Evolutionary conservation across 768 basidiomycete genomes (phyloP).

Genomic region (Tulasnella sp.): DNA sequence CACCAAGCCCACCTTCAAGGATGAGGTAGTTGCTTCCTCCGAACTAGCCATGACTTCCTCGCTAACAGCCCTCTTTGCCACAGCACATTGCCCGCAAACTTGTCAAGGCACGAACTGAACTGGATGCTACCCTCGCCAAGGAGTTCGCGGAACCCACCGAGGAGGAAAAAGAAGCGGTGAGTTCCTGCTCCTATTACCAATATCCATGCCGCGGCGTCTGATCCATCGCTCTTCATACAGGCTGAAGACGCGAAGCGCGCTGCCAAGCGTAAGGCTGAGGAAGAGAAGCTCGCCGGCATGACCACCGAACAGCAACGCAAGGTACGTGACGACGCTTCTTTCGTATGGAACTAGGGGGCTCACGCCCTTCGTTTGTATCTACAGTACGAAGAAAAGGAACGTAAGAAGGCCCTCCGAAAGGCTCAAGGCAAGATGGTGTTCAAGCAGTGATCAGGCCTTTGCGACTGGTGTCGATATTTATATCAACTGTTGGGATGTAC

Average conservation of each 20-base stretch:
- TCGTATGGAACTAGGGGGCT: background rate
- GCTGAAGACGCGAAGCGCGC: conserved; percentile 61
- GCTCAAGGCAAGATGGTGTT: conserved; percentile 35
- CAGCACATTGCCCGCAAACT: conserved; percentile 65
- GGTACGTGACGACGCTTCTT: conserved; percentile 41
- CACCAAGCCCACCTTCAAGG: conserved; percentile 52
- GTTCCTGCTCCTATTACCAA: conserved; percentile 24
- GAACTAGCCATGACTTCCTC: background rate
- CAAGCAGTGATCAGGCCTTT: background rate
- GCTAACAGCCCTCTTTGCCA: background rate
- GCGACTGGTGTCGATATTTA: background rate
- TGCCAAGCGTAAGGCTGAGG: conserved; percentile 68
- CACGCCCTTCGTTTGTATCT: conserved; percentile 13
- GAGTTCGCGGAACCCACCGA: conserved; percentile 54
- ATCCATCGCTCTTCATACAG: background rate
- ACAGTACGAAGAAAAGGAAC: conserved; percentile 69
- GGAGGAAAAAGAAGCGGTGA: conserved; percentile 61
- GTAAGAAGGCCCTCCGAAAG: conserved; percentile 66
- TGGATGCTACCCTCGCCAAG: conserved; percentile 64
- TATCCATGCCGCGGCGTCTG: background rate
- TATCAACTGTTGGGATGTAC: background rate
- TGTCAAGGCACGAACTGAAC: conserved; percentile 64
- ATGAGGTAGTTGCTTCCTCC: conserved; percentile 48
- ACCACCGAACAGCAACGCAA: conserved; percentile 81
- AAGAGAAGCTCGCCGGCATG: conserved; percentile 67